These are phyloP conservation scores for Polyporus arcularius DNA, from an alignment of 768 basidiomycete species.

Conservation along the genomic window DNA sequence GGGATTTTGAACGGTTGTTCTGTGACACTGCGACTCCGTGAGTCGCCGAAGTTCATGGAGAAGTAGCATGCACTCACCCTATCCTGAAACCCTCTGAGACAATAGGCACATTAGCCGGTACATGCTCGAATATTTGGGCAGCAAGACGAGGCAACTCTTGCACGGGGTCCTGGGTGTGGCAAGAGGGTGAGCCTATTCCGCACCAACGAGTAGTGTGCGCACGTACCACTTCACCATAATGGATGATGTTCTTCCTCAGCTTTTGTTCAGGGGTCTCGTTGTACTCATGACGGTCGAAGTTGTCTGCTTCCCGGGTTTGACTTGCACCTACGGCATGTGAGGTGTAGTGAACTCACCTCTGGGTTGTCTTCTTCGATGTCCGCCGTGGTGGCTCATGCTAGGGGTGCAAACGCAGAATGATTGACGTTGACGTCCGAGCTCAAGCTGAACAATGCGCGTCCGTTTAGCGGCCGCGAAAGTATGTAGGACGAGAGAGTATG, in stretches of 20 bases:
- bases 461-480: too few species aligned
- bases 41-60: constrained; percentile 2
- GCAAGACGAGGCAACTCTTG: constrained; percentile 73
- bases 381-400: constrained; percentile 26
- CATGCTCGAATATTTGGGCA: constrained; percentile 61
- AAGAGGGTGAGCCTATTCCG: neutral
- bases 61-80: constrained; percentile 47
- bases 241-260: constrained; percentile 65
- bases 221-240: constrained; percentile 82
- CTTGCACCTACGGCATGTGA: neutral
- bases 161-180: constrained; percentile 55
- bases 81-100: constrained; percentile 76
- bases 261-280: constrained; percentile 75
- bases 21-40: constrained; percentile 58
- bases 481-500: too few species aligned
- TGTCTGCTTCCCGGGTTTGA: constrained; percentile 43
- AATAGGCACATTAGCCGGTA: constrained; percentile 57
- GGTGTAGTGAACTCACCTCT: constrained; percentile 22
- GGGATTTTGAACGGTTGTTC: constrained; percentile 96
- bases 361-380: constrained; percentile 20
- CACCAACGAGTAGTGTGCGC: neutral
- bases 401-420: neutral
- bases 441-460: too few species aligned
- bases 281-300: constrained; percentile 61
- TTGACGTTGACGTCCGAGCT: neutral